Base-by-base conservation (phyloP, 495 filamentous ascomycete species). In the Trichoderma virens region DNA sequence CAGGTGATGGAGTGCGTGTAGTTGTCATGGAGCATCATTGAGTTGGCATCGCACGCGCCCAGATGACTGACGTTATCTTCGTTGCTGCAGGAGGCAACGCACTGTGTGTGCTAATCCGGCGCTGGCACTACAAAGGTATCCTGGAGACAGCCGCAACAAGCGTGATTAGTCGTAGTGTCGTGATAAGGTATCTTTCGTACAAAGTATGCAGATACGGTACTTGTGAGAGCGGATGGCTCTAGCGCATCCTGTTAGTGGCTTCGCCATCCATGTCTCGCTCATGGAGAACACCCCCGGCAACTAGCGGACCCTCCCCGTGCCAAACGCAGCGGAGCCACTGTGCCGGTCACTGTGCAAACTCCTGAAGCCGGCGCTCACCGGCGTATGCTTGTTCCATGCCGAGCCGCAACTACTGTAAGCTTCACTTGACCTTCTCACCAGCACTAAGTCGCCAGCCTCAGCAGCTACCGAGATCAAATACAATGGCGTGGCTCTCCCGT, bases 401-500 rank as follows among this genome's bases (percentile, higher is more conserved):
- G n/a, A n/a, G n/a, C n/a, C n/a, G n/a, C n/a, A n/a, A n/a, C n/a
- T 51, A 11, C 51, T 56, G 23, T 56, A 4, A 7, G 18, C 41
- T 45, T 18, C 11, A 20, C 4, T 20, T 20, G 41, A 16, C 5
- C 16, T 18, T 45, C 41, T 45, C 41, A 45, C 41, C 16, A 13
- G 13, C n/a, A n/a, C n/a, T n/a, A n/a, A n/a, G n/a, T 51, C 45
- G 23, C 9, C 18, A 56, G 5, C 8, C 8, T n/a, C 25, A 9
- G 9, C 7, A 56, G 11, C 25, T 11, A 25, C 23, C 51, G 9
- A 8, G 1, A 13, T 28, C 27, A 25, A 8, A 56, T 30, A 16
- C 18, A 30, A 90, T 90, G 88, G 84, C 85, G 66, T 86, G 85
- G 78, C 71, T 88, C 65, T 86, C 88, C 34, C 85, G 83, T 65